phyloP scores from a whole-genome alignment of 164 flowering plant genomes.

The Santalum album region DNA sequence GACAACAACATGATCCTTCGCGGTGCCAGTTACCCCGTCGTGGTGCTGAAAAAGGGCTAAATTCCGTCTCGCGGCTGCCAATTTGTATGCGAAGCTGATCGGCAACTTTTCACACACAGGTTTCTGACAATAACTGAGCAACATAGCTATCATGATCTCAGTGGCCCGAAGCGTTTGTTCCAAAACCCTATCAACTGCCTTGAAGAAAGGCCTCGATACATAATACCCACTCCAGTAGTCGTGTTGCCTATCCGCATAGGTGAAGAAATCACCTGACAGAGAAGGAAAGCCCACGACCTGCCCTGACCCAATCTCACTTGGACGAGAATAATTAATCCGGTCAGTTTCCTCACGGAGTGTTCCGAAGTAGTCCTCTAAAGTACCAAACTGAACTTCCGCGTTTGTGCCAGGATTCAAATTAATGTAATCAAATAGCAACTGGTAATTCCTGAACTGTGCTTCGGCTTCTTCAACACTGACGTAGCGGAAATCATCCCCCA shows the following conservation, averaged over 20 bases:
- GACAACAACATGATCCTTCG: slow-evolving; percentile 87
- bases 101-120: slow-evolving; percentile 80
- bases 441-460: slow-evolving; percentile 91
- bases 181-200: slow-evolving; percentile 92
- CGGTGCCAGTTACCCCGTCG: slow-evolving; percentile 98
- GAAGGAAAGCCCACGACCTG: slow-evolving; percentile 83
- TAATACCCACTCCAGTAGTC: slow-evolving; percentile 99
- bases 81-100: slow-evolving; percentile 61
- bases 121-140: slow-evolving; percentile 72
- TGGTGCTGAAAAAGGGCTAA: slow-evolving; percentile 98
- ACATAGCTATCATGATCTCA: slow-evolving; percentile 74
- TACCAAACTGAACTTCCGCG: slow-evolving; percentile 88
- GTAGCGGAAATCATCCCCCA: slow-evolving; percentile 98
- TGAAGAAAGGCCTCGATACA: slow-evolving; percentile 95
- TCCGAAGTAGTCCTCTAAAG: slow-evolving; percentile 85
- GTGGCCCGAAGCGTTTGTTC: slow-evolving; percentile 90
- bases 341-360: slow-evolving; percentile 91
- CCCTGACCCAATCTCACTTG: slow-evolving; percentile 79
- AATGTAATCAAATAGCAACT: slow-evolving; percentile 79
- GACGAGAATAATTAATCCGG: slow-evolving; percentile 66
- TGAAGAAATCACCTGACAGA: slow-evolving; percentile 93
- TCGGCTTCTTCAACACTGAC: slow-evolving; percentile 84
- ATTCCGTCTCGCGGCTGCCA: slow-evolving; percentile 93
- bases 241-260: slow-evolving; percentile 88
- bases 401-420: slow-evolving; percentile 74